Conservation (phyloP, 805 yeast species). For the Hanseniaspora singularis region DNA sequence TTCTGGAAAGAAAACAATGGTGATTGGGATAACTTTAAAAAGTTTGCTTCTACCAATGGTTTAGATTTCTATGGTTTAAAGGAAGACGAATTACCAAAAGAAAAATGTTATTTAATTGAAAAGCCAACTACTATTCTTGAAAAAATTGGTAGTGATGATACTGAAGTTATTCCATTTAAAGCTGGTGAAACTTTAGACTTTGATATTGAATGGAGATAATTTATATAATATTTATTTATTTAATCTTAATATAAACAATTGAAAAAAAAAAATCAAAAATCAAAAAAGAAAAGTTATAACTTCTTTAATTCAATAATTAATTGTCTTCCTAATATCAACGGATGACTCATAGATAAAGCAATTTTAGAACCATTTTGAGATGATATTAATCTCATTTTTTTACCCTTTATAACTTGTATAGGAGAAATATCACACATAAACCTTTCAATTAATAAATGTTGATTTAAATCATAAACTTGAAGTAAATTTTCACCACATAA, state of each 20-base stretch:
- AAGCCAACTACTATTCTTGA: slow-evolving; percentile 44
- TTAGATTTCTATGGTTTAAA: slow-evolving; percentile 50
- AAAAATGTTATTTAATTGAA: slow-evolving; percentile 43
- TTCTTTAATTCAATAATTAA: slow-evolving; percentile 44
- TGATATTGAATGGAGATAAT: slow-evolving; percentile 57
- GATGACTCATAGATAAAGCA: slow-evolving; percentile 49
- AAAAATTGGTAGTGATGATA: slow-evolving; percentile 36
- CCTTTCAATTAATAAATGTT: slow-evolving; percentile 31
- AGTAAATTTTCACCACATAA: slow-evolving; percentile 53
- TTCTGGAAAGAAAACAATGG: slow-evolving; percentile 50
- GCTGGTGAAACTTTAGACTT: slow-evolving; percentile 69
- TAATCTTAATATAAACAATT: slow-evolving; percentile 42
- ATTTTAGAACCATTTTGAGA: slow-evolving; percentile 30
- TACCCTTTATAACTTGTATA: slow-evolving; percentile 61
- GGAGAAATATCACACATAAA: slow-evolving; percentile 33
- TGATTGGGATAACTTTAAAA: slow-evolving; percentile 51
- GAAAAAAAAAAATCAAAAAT: slow-evolving; percentile 74
- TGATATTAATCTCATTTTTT: slow-evolving; percentile 43
- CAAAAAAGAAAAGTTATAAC: slow-evolving; percentile 64
- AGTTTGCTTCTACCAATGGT: slow-evolving; percentile 69
- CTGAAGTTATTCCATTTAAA: slow-evolving; percentile 68
- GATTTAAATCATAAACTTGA: slow-evolving; percentile 53
- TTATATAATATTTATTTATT: slow-evolving; percentile 8
- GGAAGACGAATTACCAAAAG: slow-evolving; percentile 33
- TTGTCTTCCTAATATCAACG: slow-evolving; percentile 50